A percentile compares a stretch with the other conserved stretches of the same genome.
Conservation (phyloP, 805 yeast genomes). For the Helenozyma baotianmanensis region DNA sequence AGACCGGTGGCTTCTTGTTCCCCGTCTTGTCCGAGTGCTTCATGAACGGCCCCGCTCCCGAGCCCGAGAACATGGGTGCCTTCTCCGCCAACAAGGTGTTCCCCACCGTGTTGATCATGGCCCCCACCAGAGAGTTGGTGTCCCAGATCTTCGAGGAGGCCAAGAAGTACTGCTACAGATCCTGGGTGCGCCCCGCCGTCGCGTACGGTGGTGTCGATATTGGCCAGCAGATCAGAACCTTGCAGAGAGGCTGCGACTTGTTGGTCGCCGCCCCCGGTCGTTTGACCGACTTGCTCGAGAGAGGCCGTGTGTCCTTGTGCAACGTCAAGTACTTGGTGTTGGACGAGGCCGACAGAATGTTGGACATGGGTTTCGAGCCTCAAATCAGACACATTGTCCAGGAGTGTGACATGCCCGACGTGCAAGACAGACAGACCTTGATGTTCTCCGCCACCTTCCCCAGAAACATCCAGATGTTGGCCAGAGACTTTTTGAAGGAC, state of each 20-base stretch:
- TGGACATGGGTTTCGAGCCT: conserved; percentile 99
- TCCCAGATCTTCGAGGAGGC: conserved; percentile 96
- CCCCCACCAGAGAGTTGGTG: conserved; percentile 99
- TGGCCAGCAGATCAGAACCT: conserved; percentile 77
- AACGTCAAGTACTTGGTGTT: conserved; percentile 91
- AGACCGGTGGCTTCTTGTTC: conserved; percentile 99
- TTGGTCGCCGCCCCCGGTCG: conserved; percentile 99
- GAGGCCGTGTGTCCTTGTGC: conserved; percentile 85
- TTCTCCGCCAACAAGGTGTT: conserved; percentile 72
- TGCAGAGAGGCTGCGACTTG: conserved; percentile 91
- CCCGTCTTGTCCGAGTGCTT: conserved; percentile 93
- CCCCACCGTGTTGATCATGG: conserved; percentile 94
- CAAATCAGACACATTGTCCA: conserved; percentile 98
- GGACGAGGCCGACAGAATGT: conserved; percentile 99
- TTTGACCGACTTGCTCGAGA: conserved; percentile 89
- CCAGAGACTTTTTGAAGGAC: conserved; percentile 93
- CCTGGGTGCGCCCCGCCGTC: conserved; percentile 96
- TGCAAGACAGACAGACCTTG: conserved; percentile 87
- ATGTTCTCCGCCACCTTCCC: conserved; percentile 99
- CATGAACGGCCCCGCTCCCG: conserved; percentile 76
- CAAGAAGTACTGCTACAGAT: conserved; percentile 91
- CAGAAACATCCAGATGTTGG: conserved; percentile 92
- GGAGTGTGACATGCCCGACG: conserved; percentile 96
- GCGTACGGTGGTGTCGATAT: conserved; percentile 99
- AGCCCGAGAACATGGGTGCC: conserved; percentile 43